Base-by-base conservation (phyloP, 164 flowering plant genomes). In the Liquidambar formosana region DNA sequence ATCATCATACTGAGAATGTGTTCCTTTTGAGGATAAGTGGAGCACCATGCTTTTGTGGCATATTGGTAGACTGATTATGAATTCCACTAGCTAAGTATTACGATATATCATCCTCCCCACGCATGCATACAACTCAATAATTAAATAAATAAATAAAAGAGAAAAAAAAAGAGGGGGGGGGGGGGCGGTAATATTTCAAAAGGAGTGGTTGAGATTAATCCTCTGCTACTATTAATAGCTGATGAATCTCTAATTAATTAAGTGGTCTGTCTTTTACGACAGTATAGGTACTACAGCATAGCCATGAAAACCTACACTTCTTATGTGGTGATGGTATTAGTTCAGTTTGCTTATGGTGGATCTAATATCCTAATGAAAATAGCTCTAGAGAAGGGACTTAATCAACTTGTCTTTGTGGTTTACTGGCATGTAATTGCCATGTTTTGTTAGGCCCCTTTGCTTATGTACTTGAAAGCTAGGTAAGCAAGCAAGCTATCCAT, bases 351-450 rank as follows among this genome's bases (percentile, higher is more conserved):
- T 16, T 77, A 75, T 65, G 86, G 77, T 10, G 80, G 77, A 27
- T 81, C 84, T 4, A 78, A 70, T 60, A 76, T 84, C 52, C 84
- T 86, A 72, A 64, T 67, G n/a, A 86, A 82, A 72, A 68, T 79
- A 4, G 67, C 84, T 38, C 65, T 84, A 2, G 74, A 79, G 3
- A 73, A 57, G 58, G 86, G 86, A 23, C 68, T 82, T 44, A 79
- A 76, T 71, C 78, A 53, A 33, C 22, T 82, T 0, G 85, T 76
- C 27, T 78, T 84, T 44, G 66, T 79, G 10, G 76, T 81, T 10
- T 84, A 80, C 46, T 69, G 89, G 3, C 86, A 86, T 65, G 15
- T 84, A 15, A 72, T 86, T 21, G 85, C 80, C 56, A 47, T 78
- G 66, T 80, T 52, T 38, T 84, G 13, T 66, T 86, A 48, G 86